Base-by-base conservation (phyloP, 2,329 filamentous ascomycete genomes). In the Stromatinia cepivora region DNA sequence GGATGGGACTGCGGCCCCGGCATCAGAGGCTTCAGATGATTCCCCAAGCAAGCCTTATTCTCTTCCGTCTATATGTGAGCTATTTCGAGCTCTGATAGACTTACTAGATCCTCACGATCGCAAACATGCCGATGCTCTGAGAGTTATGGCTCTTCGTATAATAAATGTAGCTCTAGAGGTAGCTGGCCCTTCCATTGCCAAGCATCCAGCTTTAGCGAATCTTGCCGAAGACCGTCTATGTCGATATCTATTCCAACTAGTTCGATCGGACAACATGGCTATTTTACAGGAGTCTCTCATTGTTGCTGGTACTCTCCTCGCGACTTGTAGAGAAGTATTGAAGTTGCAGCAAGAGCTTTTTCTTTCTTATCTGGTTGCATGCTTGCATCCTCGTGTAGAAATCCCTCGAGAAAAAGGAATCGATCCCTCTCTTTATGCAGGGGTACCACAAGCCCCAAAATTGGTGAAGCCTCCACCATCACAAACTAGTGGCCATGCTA, bases 271-370 rank as follows among this genome's bases (percentile, higher is more conserved):
- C 76, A 98, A 97, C 76, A 95, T 98, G 87, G 90, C 92, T 15
- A 93, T 99, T 69, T 83, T 99, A 22, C 93, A 97, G 77, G 94
- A 97, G 79, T 96, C 95, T 3, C 83, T 99, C 28, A 90, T 94
- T 71, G 95, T 99, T 65, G 92, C 94, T 1, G 93, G 93, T 22
- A 99, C 95, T 6, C 82, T 99, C 36, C 82, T 99, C 45, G 91
- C 94, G 39, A 98, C 95, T 0, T 98, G 95, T 77, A 88, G 95
- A 72, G 89, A 89, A 42, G 92, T 97, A 20, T 84, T 99, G 56
- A 98, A 98, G 81, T 84, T 99, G 54, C 95, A 99, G 78, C 95
- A 99, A 81, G 95, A 99, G 81, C 85, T 99, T 0, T 99, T 97
- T 78, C 82, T 99, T 48, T 96, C 94, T 0, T 99, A 99, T 77